phyloP scores from a whole-genome alignment of 2,329 filamentous ascomycete species.

The Pseudopyrenochaeta lycopersici region DNA sequence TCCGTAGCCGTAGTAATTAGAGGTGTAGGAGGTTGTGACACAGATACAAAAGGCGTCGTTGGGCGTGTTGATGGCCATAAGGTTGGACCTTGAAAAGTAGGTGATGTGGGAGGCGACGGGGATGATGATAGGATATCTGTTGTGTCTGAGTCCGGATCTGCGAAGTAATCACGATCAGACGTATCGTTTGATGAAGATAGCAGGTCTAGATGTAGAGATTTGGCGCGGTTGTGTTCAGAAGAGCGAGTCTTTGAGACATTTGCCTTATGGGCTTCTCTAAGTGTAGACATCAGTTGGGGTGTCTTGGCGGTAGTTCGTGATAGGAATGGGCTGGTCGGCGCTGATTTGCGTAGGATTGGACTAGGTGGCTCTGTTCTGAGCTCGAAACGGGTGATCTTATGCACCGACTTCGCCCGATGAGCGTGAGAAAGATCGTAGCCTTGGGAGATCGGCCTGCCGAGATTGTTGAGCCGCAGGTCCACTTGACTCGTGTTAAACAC shows the following conservation, averaged over 20 bases:
- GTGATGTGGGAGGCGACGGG: slow-evolving; percentile 40
- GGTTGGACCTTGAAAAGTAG: slow-evolving; percentile 24
- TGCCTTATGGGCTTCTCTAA: slow-evolving; percentile 21
- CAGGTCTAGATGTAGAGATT: slow-evolving; percentile 23
- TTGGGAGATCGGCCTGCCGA: slow-evolving; percentile 36
- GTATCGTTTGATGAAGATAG: slow-evolving; percentile 42
- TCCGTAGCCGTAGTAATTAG: slow-evolving; percentile 18
- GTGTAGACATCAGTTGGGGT: slow-evolving; percentile 11
- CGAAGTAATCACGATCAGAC: slow-evolving; percentile 44
- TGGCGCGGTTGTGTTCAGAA: slow-evolving; percentile 2
- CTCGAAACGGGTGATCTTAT: slow-evolving; percentile 34
- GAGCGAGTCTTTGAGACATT: slow-evolving; percentile 10
- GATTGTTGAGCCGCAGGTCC: slow-evolving; percentile 34
- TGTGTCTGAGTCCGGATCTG: slow-evolving; percentile 42
- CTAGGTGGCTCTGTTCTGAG: slow-evolving; percentile 27
- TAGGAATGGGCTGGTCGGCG: slow-evolving; percentile 25
- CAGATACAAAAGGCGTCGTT: slow-evolving; percentile 32
- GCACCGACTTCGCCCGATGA: slow-evolving; percentile 23
- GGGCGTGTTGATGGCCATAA: slow-evolving; percentile 39
- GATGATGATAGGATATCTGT: slow-evolving; percentile 44
- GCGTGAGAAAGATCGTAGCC: slow-evolving; percentile 26
- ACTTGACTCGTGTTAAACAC: slow-evolving; percentile 74
- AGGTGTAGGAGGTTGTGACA: slow-evolving; percentile 26
- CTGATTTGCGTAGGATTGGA: slow-evolving; percentile 23
- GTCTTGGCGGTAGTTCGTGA: slow-evolving; percentile 17